Evolutionary conservation across 2,329 filamentous ascomycete species (phyloP).

Genomic region (Acephala macrosclerotiorum): DNA sequence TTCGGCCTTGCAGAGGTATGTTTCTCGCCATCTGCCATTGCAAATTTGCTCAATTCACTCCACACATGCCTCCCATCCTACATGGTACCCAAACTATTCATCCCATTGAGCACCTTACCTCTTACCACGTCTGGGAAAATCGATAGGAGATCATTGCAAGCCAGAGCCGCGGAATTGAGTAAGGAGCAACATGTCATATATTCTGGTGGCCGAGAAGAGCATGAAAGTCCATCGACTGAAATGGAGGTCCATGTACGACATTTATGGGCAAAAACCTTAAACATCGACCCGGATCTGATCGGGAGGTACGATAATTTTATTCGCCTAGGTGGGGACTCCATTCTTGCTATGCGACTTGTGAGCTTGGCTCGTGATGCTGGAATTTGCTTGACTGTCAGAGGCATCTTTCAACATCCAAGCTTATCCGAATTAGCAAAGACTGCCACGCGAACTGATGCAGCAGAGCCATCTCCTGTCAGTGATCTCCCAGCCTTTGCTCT

Average conservation of each 20-base stretch:
- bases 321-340: conserved; percentile 45
- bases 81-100: background rate
- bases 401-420: conserved; percentile 51
- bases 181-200: background rate
- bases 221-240: background rate
- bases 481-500: conserved; percentile 28
- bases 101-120: background rate
- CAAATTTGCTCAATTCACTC: background rate
- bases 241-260: conserved; percentile 22
- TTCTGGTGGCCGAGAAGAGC: background rate
- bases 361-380: conserved; percentile 43
- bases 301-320: conserved; percentile 48
- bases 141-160: background rate
- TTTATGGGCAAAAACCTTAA: conserved; percentile 23
- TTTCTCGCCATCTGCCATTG: background rate
- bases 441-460: conserved; percentile 43
- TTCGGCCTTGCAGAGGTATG: background rate
- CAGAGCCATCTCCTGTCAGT: background rate
- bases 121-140: conserved; percentile 4
- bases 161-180: background rate
- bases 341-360: conserved; percentile 52
- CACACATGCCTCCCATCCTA: background rate
- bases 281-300: conserved; percentile 27
- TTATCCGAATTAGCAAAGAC: conserved; percentile 49
- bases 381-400: conserved; percentile 48